These are phyloP conservation scores for Chenopodium suecicum DNA, from an alignment of 148 eudicot species.

Conservation along the genomic window DNA sequence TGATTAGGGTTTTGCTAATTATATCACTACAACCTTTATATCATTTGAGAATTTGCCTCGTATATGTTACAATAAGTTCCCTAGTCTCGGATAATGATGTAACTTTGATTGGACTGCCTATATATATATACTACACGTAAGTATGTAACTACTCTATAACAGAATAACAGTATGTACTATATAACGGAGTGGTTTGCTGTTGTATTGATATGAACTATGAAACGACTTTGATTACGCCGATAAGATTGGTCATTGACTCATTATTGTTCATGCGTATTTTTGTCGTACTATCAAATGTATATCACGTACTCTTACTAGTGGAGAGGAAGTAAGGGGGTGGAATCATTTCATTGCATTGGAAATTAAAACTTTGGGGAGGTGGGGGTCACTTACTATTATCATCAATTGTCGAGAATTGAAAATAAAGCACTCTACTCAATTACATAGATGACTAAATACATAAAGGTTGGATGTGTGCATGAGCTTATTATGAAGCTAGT, in stretches of 20 bases:
- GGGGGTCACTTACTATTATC: constrained; percentile 20
- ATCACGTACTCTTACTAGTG: too few relatives aligned
- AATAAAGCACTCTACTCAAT: constrained; percentile 18
- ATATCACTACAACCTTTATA: too few relatives aligned
- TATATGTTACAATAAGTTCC: too few relatives aligned
- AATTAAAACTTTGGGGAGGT: constrained; percentile 15
- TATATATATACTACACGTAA: neutral
- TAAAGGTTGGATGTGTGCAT: too few relatives aligned
- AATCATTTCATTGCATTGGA: constrained; percentile 31
- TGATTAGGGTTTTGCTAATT: too few relatives aligned
- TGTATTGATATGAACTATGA: neutral
- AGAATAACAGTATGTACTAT: neutral
- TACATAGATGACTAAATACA: constrained; percentile 2
- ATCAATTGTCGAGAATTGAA: constrained; percentile 9
- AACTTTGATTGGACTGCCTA: constrained; percentile 33
- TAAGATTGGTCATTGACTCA: constrained; percentile 26
- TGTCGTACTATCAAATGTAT: neutral
- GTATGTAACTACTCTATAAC: neutral
- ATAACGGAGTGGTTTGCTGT: neutral
- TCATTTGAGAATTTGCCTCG: too few relatives aligned
- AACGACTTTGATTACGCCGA: constrained; percentile 8
- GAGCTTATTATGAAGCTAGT: too few relatives aligned
- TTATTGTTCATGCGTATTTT: neutral
- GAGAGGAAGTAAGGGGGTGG: neutral
- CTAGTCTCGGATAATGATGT: constrained; percentile 1